Percentiles rank a stretch among this genome's conserved stretches.
Evolutionary conservation across 257 asterid genomes (phyloP).

Genomic region (Solanum sejunctum): DNA sequence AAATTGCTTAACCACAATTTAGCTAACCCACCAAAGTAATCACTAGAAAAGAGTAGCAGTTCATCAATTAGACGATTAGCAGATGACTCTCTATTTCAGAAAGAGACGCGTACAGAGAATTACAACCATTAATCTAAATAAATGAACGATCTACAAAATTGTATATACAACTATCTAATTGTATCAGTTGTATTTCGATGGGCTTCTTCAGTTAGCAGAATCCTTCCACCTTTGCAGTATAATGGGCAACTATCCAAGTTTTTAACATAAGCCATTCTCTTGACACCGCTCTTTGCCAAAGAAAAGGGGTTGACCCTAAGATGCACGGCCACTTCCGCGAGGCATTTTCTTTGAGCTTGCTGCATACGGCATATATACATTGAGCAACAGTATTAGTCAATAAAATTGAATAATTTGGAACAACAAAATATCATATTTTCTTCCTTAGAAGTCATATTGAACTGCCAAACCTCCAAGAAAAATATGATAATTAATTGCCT

Average conservation of each 20-base stretch:
- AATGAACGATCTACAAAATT: not conserved
- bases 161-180: not conserved
- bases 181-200: not conserved
- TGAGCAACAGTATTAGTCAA: not conserved
- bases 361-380: slow-evolving; percentile 8
- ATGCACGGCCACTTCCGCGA: slow-evolving; percentile 74
- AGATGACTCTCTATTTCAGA: not conserved
- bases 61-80: not conserved
- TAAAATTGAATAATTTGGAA: not conserved
- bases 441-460: not conserved
- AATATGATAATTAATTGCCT: not conserved
- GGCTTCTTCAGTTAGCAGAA: not conserved
- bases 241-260: not conserved
- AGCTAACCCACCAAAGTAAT: not conserved
- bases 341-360: slow-evolving; percentile 80
- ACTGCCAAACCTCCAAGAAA: not conserved
- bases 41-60: not conserved
- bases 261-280: not conserved
- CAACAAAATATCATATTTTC: not conserved
- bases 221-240: not conserved
- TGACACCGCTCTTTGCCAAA: not conserved
- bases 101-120: not conserved
- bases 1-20: not conserved
- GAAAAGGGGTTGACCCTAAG: slow-evolving; percentile 21
- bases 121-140: not conserved